Conservation (phyloP, 495 filamentous ascomycete genomes). For the Lasiosphaeria miniovina region DNA sequence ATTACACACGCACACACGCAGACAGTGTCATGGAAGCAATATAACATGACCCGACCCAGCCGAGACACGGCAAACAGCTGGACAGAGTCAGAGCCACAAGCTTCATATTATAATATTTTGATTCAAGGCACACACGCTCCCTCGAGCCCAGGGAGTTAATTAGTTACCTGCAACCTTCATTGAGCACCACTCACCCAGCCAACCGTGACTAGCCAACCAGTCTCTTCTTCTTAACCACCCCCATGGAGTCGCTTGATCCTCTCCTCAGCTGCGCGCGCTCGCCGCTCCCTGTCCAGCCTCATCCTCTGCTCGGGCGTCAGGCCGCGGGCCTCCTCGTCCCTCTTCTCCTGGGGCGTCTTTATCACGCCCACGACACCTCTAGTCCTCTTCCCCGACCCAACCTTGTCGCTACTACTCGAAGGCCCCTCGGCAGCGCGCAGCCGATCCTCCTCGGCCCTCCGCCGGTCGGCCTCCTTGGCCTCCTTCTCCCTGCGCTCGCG, state of each 20-base stretch:
- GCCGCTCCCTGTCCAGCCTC: slow-evolving; percentile 75
- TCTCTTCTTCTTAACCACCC: slow-evolving; percentile 12
- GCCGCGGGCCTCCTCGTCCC: slow-evolving; percentile 78
- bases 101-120: too few relatives aligned
- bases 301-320: slow-evolving; percentile 80
- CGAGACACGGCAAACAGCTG: too few relatives aligned
- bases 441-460: slow-evolving; percentile 63
- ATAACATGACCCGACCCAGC: too few relatives aligned
- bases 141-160: too few relatives aligned
- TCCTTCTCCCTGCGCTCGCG: slow-evolving; percentile 60
- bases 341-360: slow-evolving; percentile 69
- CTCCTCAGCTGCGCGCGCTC: slow-evolving; percentile 84
- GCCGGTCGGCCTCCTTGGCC: slow-evolving; percentile 61
- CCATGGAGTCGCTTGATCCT: slow-evolving; percentile 65
- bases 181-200: too few relatives aligned
- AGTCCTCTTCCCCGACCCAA: slow-evolving; percentile 37
- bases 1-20: too few relatives aligned
- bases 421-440: slow-evolving; percentile 51
- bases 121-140: too few relatives aligned
- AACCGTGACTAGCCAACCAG: too few relatives aligned
- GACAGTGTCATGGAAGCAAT: too few relatives aligned
- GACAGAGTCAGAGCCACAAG: too few relatives aligned
- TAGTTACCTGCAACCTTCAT: too few relatives aligned
- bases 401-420: slow-evolving; percentile 22
- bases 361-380: slow-evolving; percentile 48